Evolutionary conservation across 106 monocot genomes (phyloP).

Genomic region (Acanthochlamys bracteata): DNA sequence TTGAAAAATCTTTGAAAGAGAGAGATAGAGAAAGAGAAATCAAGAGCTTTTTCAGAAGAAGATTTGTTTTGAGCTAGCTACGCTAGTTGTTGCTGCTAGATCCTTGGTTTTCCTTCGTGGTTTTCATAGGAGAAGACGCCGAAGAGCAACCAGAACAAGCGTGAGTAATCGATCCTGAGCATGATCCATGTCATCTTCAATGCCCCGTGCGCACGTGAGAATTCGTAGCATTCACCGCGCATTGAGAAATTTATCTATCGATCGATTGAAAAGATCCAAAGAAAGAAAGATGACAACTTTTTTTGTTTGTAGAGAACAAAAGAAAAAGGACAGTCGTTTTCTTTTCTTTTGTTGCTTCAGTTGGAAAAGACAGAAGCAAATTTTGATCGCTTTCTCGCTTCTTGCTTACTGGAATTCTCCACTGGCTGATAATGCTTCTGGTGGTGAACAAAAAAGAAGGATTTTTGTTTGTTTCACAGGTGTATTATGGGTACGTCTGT

Average conservation of each 20-base stretch:
- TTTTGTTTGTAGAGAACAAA: neutral
- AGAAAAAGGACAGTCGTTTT: neutral
- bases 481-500: neutral
- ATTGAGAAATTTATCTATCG: too few relatives aligned
- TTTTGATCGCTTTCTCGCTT: neutral
- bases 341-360: neutral
- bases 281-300: neutral
- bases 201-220: slow-evolving; percentile 24
- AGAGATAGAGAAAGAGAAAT: neutral
- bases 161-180: slow-evolving; percentile 66
- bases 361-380: neutral
- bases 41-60: neutral
- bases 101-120: slow-evolving; percentile 76
- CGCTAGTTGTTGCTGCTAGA: slow-evolving; percentile 34
- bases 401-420: neutral
- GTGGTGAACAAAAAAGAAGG: too few relatives aligned
- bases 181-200: slow-evolving; percentile 57
- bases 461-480: neutral
- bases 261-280: too few relatives aligned
- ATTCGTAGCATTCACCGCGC: slow-evolving; percentile 22
- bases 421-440: neutral
- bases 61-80: neutral
- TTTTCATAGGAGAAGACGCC: slow-evolving; percentile 84
- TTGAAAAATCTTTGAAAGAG: neutral
- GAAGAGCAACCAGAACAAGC: slow-evolving; percentile 80